Conservation (phyloP, 768 basidiomycete genomes). For the Austroboletus eburneus region DNA sequence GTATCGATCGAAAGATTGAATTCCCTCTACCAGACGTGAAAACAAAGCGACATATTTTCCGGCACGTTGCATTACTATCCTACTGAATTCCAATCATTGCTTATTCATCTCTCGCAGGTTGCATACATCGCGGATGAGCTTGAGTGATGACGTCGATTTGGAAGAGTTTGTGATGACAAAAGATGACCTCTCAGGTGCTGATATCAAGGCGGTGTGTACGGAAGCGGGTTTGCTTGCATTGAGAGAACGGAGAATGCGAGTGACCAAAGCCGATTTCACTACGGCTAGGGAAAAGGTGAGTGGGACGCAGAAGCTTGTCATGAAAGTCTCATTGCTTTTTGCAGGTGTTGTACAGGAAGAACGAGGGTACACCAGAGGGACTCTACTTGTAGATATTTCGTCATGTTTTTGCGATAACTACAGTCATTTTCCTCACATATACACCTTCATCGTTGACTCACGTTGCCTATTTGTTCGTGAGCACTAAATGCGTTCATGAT, state of each 20-base stretch:
- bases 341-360: slow-evolving; percentile 90
- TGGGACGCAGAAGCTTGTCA: background rate
- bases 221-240: slow-evolving; percentile 96
- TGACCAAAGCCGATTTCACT: slow-evolving; percentile 87
- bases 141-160: slow-evolving; percentile 83
- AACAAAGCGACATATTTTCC: slow-evolving; percentile 98
- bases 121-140: slow-evolving; percentile 93
- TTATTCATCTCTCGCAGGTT: slow-evolving; percentile 42
- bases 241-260: slow-evolving; percentile 91
- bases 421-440: too few species aligned
- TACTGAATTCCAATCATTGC: background rate
- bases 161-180: slow-evolving; percentile 96
- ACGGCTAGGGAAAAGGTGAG: slow-evolving; percentile 88
- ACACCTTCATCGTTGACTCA: too few species aligned
- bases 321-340: slow-evolving; percentile 11
- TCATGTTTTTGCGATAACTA: slow-evolving; percentile 5
- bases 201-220: slow-evolving; percentile 98
- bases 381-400: slow-evolving; percentile 59
- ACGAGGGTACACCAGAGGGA: slow-evolving; percentile 92
- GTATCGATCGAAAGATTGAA: slow-evolving; percentile 98
- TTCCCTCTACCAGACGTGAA: slow-evolving; percentile 97
- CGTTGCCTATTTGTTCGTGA: too few species aligned
- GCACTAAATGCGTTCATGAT: too few species aligned
- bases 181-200: slow-evolving; percentile 94
- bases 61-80: slow-evolving; percentile 38